phyloP scores from a whole-genome alignment of 805 yeast genomes.

The Ogataea saltuana region DNA sequence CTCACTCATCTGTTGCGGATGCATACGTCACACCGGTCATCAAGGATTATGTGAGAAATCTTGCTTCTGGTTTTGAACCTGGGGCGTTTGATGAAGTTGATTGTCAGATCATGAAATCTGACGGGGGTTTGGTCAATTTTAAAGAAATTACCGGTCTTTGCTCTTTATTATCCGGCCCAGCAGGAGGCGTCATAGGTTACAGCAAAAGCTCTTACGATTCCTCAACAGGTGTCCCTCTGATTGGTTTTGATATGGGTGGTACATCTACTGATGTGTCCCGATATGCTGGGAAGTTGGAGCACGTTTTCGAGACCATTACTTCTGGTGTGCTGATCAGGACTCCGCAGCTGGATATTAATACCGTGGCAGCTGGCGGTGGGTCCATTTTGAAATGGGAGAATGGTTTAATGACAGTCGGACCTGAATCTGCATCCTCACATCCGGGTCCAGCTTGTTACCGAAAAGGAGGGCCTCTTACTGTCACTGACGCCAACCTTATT shows the following conservation, averaged over 20 bases:
- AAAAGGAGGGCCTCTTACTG: constrained; percentile 80
- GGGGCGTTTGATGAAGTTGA: constrained; percentile 48
- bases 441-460: constrained; percentile 90
- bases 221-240: constrained; percentile 53
- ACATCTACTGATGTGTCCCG: constrained; percentile 84
- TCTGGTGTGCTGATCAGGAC: constrained; percentile 81
- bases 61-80: constrained; percentile 58
- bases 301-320: constrained; percentile 76
- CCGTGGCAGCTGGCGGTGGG: constrained; percentile 88
- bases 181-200: constrained; percentile 97
- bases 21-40: constrained; percentile 81
- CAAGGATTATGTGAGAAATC: constrained; percentile 57
- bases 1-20: constrained; percentile 76
- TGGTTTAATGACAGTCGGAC: constrained; percentile 82
- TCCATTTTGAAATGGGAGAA: constrained; percentile 66
- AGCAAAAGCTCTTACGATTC: constrained; percentile 72
- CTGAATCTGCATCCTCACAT: constrained; percentile 83
- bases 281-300: constrained; percentile 68
- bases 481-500: constrained; percentile 80
- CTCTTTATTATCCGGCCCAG: constrained; percentile 93
- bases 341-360: constrained; percentile 78
- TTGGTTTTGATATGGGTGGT: constrained; percentile 90
- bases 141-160: constrained; percentile 77
- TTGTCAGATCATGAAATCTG: constrained; percentile 90
- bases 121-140: constrained; percentile 90